Percentiles rank a stretch among this genome's conserved stretches.
phyloP scores from a whole-genome alignment of 1,139 yeast genomes.

The Pichiaceae sp. region DNA sequence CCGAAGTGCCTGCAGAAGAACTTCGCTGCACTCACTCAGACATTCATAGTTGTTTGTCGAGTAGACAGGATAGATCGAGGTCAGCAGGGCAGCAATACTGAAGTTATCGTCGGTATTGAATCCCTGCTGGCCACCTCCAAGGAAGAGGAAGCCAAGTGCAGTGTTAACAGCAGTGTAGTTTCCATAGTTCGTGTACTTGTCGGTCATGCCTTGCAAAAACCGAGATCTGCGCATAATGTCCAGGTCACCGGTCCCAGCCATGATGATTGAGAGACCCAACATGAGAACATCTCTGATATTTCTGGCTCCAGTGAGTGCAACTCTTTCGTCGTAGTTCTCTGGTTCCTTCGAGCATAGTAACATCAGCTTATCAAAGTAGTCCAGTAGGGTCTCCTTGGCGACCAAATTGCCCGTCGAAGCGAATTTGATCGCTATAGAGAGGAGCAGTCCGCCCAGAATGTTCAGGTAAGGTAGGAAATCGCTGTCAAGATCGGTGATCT shows the following conservation, averaged over 20 bases:
- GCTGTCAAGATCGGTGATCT: conserved; percentile 35
- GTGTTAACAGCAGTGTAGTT: conserved; percentile 72
- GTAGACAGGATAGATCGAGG: conserved; percentile 69
- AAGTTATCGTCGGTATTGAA: conserved; percentile 50
- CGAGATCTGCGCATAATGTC: conserved; percentile 68
- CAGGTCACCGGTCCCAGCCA: conserved; percentile 91
- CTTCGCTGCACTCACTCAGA: conserved; percentile 29
- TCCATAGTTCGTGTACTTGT: conserved; percentile 48
- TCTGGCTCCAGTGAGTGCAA: conserved; percentile 49
- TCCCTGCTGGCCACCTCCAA: conserved; percentile 92
- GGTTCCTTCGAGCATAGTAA: conserved; percentile 42
- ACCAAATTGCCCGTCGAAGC: conserved; percentile 59
- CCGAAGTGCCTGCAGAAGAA: conserved; percentile 76
- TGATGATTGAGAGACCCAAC: conserved; percentile 59
- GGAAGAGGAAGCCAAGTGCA: conserved; percentile 78
- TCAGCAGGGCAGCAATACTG: conserved; percentile 64
- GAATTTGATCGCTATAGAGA: conserved; percentile 66
- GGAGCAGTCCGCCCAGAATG: conserved; percentile 65
- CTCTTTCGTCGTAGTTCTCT: conserved; percentile 48
- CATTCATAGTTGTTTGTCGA: conserved; percentile 29
- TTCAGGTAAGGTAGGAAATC: conserved; percentile 60
- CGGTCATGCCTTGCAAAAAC: conserved; percentile 52
- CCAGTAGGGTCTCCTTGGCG: conserved; percentile 54
- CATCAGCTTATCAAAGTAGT: conserved; percentile 54
- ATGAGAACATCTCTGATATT: conserved; percentile 54